phyloP scores from a whole-genome alignment of 1,284 basidiomycete species.

The Porphyrellus sp. region DNA sequence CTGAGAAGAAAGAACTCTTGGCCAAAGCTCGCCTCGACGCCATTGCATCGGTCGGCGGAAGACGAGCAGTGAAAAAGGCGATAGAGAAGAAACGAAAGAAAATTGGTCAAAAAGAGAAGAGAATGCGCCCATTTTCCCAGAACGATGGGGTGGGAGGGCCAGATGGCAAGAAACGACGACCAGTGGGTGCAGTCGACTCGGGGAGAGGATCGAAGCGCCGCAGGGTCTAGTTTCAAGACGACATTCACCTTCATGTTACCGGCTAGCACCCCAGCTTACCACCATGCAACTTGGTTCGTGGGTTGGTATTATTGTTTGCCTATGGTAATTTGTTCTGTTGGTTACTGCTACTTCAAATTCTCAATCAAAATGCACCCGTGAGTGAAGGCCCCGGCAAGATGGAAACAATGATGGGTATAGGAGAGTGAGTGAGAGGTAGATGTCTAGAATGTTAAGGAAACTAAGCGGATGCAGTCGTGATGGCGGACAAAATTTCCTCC shows the following conservation, averaged over 20 bases:
- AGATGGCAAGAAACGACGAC: conserved; percentile 18
- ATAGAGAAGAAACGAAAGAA: conserved; percentile 90
- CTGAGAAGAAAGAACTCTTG: conserved; percentile 72
- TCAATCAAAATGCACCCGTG: conserved; percentile 25
- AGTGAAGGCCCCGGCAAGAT: conserved; percentile 29
- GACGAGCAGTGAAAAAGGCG: conserved; percentile 78
- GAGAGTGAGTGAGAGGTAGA: conserved; percentile 16
- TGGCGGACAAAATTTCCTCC: conserved; percentile 47
- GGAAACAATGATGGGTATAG: conserved; percentile 33
- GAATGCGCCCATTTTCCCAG: conserved; percentile 64
- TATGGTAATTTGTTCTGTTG: conserved; percentile 33
- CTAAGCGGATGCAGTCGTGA: conserved; percentile 24
- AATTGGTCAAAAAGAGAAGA: conserved; percentile 86
- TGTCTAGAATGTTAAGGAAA: conserved; percentile 26
- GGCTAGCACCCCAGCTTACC: not conserved
- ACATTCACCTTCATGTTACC: not conserved
- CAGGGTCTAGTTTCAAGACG: conserved; percentile 13
- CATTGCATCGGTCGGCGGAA: conserved; percentile 71
- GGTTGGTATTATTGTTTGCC: conserved; percentile 28
- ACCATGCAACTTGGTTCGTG: conserved; percentile 1
- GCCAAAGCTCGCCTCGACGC: conserved; percentile 75
- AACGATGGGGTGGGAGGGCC: conserved; percentile 11
- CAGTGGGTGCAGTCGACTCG: conserved; percentile 8
- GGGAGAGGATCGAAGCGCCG: conserved; percentile 22
- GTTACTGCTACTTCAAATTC: conserved; percentile 31